Evolutionary conservation across 2,329 filamentous ascomycete genomes (phyloP), one percentile per base, ranked within the genome.

Genomic region (Penicillium crustosum): DNA sequence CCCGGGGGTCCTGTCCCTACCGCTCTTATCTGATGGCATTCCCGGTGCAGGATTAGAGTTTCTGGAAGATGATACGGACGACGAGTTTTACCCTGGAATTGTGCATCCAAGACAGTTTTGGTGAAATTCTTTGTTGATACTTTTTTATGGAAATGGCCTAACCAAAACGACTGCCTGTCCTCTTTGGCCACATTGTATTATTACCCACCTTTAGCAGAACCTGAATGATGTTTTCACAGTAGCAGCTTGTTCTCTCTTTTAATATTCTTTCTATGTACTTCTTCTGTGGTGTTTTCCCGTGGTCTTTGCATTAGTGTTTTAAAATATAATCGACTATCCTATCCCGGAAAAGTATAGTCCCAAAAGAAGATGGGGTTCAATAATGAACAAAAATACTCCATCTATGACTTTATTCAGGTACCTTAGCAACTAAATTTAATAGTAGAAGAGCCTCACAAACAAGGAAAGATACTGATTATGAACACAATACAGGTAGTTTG

Each of bases 31-130:
- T 6, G 9, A 29, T 21, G 29, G 29, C 6, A 21, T 27, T 23
- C 21, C 17, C 3, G 6, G 13, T 29, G 43, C 21, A 35, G 29
- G 13, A 10, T 35, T 45, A n/a, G 35, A 41, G 3, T 57, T 53
- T 23, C 25, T 52, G 23, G 49, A 57, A 27, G 49, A 53, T 6
- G 50, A 53, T 35, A 49, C 56, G 3, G 56, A 55, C 7, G 52
- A 58, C 15, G 56, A 55, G 25, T 58, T 47, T 23, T 55, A 49
- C 17, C 52, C 55, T n/a, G 55, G 56, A 29, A 17, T 38, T 39
- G 52, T 29, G 6, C 51, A 23, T 15, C 35, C 36, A 19, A 33
- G 42, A 31, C 19, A 29, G 42, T 31, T 15, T 15, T 35, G 23
- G 31, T 38, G n/a, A 41, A 27, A 17, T 17, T 19, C 8, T 48